phyloP scores from a whole-genome alignment of 2,329 filamentous ascomycete species.

The Microdochium paspali region DNA sequence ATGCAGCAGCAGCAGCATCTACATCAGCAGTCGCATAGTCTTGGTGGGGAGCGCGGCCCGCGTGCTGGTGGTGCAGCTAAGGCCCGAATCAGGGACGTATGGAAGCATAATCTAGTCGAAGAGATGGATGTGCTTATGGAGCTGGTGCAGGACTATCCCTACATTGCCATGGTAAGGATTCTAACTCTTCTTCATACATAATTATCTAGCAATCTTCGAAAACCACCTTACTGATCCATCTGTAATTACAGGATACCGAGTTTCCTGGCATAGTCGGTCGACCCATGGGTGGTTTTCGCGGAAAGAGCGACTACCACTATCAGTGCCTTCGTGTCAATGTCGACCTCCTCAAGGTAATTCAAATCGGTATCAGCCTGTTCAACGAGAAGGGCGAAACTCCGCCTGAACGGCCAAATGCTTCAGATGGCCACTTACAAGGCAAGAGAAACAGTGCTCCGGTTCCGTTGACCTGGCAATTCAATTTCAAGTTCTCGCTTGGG shows the following conservation, averaged over 20 bases:
- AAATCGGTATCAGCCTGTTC: slow-evolving; percentile 91
- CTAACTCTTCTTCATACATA: not conserved
- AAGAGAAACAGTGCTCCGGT: slow-evolving; percentile 25
- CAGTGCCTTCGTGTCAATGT: slow-evolving; percentile 96
- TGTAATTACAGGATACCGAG: slow-evolving; percentile 68
- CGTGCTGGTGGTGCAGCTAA: slow-evolving; percentile 45
- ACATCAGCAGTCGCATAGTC: slow-evolving; percentile 29
- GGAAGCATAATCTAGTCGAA: slow-evolving; percentile 82
- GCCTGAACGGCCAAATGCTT: slow-evolving; percentile 52
- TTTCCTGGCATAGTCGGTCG: slow-evolving; percentile 96
- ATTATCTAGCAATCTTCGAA: not conserved
- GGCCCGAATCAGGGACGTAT: slow-evolving; percentile 87
- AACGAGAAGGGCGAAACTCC: slow-evolving; percentile 83
- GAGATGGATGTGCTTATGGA: slow-evolving; percentile 81
- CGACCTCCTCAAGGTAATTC: slow-evolving; percentile 94
- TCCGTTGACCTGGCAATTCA: slow-evolving; percentile 97
- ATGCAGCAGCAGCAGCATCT: slow-evolving; percentile 41
- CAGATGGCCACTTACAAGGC: slow-evolving; percentile 30
- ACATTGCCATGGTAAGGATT: slow-evolving; percentile 87
- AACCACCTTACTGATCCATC: not conserved
- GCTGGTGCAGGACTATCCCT: slow-evolving; percentile 83
- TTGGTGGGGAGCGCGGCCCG: slow-evolving; percentile 22
- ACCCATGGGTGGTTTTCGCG: slow-evolving; percentile 88
- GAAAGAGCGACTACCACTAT: slow-evolving; percentile 97
- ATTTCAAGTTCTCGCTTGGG: slow-evolving; percentile 91